Evolutionary conservation across 495 filamentous ascomycete genomes (phyloP).

Genomic region (Delitschia confertaspora): DNA sequence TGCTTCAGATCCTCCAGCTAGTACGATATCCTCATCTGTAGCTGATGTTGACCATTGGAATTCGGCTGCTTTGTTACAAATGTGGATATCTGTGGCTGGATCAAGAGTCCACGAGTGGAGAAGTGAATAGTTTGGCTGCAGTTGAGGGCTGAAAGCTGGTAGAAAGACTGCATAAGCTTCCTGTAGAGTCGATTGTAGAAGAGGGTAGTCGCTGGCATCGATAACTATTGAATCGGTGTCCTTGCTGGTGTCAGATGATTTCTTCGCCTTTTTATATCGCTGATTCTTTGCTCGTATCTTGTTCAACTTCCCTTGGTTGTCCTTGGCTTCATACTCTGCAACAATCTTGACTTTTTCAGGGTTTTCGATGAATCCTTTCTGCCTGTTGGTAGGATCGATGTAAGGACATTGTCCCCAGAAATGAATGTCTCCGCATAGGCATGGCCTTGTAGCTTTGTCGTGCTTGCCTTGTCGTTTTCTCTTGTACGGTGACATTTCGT

Average conservation of each 20-base stretch:
- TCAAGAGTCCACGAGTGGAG: constrained; percentile 7
- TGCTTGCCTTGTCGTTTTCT: neutral
- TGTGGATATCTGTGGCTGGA: constrained; percentile 10
- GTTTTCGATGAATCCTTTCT: neutral
- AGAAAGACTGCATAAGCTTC: constrained; percentile 2
- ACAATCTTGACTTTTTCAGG: no score
- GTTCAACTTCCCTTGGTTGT: constrained; percentile 4
- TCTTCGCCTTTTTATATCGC: constrained; percentile 2
- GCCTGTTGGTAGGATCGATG: neutral
- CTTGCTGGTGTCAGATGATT: neutral
- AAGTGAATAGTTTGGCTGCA: neutral
- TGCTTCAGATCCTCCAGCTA: constrained; percentile 1
- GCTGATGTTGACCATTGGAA: constrained; percentile 5
- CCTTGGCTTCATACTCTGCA: constrained; percentile 28
- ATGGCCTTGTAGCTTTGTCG: no score
- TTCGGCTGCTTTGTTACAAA: constrained; percentile 12
- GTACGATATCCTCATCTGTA: constrained; percentile 1
- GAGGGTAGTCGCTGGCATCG: neutral
- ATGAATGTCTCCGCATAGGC: no score
- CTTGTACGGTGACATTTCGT: neutral
- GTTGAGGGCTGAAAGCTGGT: constrained; percentile 3
- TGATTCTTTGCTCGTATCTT: constrained; percentile 6
- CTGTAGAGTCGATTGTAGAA: neutral
- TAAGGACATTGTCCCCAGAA: no score
- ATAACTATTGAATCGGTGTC: neutral